Base-by-base conservation (phyloP, 208 protist species). In the Trichomonas tenax region DNA sequence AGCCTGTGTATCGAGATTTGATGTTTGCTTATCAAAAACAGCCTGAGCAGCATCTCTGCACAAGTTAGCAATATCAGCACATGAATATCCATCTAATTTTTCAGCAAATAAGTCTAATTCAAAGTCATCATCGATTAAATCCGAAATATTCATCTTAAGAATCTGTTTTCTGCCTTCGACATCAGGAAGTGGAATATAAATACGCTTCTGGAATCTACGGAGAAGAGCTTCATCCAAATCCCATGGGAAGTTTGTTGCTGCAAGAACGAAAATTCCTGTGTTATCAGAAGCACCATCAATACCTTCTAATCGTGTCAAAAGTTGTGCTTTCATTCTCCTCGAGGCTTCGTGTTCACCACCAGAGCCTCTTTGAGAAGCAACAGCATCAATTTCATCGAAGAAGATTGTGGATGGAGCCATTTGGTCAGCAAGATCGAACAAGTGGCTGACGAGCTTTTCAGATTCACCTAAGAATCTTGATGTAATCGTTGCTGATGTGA, bases 381-480 rank as follows among this genome's bases (percentile, higher is more conserved):
- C 41, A n/a, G 96, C 36, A 89, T 98, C 97, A 44, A 98, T 98
- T 93, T 98, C 97, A 96, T 98, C 97, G 86, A 98, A 97, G 93
- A 99, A 99, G 26, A 99, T 98, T 45, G 98, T 98, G 9, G 98
- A 96, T 17, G 98, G 98, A 95, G 97, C 96, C 8, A 97, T 88
- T 82, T 96, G 86, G 10, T 96, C 63, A 17, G 98, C 98, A 36
- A 98, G 97, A 23, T 97, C 97, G 96, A 99, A 99, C 9, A 99
- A 97, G 17, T 97, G 96, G 40, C 97, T 96, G 0, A 98, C 98
- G n/a, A 98, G 86, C 96, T 98, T 98, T 95, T 98, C 98, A 58
- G 97, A 96, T 45, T 98, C 97, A 31, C 97, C 97, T 14, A 98
- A 97, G 95, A 96, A 98, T 96, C 98, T 98, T 10, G 97, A 98